phyloP scores from a whole-genome alignment of 768 basidiomycete genomes.

The Boletus coccyginus region DNA sequence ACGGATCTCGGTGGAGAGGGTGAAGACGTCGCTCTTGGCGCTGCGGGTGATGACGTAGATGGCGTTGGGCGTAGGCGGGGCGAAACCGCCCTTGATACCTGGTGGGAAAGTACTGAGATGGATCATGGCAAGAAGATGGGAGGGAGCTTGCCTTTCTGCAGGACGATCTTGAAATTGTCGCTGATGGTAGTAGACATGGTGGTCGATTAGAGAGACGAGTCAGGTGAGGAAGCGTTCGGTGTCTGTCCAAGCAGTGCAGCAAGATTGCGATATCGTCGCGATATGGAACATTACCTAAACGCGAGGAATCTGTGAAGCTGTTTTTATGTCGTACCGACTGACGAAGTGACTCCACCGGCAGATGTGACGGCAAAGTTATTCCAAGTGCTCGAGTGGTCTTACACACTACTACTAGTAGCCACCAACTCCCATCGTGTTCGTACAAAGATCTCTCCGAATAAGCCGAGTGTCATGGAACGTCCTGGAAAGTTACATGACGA shows the following conservation, averaged over 20 bases:
- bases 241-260: neutral
- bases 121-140: neutral
- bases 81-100: slow-evolving; percentile 76
- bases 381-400: too few relatives aligned
- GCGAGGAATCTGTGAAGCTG: too few relatives aligned
- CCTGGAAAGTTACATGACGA: too few relatives aligned
- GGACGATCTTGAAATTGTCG: slow-evolving; percentile 13
- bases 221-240: neutral
- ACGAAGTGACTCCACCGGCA: too few relatives aligned
- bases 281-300: neutral
- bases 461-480: too few relatives aligned
- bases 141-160: slow-evolving; percentile 54
- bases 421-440: too few relatives aligned
- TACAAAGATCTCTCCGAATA: too few relatives aligned
- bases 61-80: slow-evolving; percentile 59
- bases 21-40: slow-evolving; percentile 36
- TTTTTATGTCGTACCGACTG: too few relatives aligned
- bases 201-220: neutral
- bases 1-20: slow-evolving; percentile 48
- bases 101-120: neutral
- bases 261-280: neutral
- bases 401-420: too few relatives aligned
- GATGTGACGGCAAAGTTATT: too few relatives aligned
- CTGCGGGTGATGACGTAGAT: slow-evolving; percentile 49
- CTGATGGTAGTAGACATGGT: slow-evolving; percentile 17